Conservation (phyloP, 2,329 filamentous ascomycete species). For the Clarireedia sp. region DNA sequence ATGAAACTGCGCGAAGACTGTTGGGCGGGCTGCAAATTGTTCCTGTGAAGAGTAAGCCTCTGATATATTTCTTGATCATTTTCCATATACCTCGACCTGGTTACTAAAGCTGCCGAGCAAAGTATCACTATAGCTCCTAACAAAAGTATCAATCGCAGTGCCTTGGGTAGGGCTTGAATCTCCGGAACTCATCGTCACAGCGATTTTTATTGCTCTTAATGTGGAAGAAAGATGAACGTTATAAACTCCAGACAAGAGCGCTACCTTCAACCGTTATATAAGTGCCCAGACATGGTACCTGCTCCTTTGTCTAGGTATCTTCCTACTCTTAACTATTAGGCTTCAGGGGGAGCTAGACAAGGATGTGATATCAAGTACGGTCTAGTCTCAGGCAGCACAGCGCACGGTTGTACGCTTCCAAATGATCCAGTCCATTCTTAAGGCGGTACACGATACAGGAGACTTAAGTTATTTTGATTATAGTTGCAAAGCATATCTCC, state of each 20-base stretch:
- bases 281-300: neutral
- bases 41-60: neutral
- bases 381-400: neutral
- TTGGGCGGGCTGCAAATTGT: neutral
- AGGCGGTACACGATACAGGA: neutral
- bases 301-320: neutral
- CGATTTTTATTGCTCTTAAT: no score
- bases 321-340: neutral
- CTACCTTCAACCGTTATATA: neutral
- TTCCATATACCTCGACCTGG: no score
- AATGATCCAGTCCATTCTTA: neutral
- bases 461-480: neutral
- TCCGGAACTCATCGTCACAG: no score
- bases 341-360: neutral
- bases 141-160: no score
- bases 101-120: neutral
- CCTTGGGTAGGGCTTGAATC: no score
- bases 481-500: neutral
- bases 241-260: neutral
- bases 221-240: no score
- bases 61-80: neutral
- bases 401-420: neutral
- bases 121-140: no score
- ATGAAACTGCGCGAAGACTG: neutral
- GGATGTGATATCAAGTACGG: neutral